These are phyloP conservation scores for Lactarius hengduanensis DNA, from an alignment of 768 basidiomycete genomes.

Conservation along the genomic window DNA sequence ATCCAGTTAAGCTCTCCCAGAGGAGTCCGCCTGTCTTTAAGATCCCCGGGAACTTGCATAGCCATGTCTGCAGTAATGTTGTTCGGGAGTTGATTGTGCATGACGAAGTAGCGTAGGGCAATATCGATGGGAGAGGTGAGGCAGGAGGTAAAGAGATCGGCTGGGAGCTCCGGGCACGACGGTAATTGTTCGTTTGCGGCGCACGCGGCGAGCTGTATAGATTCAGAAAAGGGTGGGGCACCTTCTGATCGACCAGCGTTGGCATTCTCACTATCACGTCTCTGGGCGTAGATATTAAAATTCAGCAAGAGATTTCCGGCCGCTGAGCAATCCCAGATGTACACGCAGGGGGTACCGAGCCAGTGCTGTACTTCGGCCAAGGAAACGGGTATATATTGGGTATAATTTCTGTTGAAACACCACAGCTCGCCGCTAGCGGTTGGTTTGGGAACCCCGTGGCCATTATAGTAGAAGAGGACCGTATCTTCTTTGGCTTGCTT, in stretches of 20 bases:
- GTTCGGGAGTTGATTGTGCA: slow-evolving; percentile 82
- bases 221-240: slow-evolving; percentile 73
- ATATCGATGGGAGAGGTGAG: slow-evolving; percentile 98
- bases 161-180: slow-evolving; percentile 93
- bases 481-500: slow-evolving; percentile 92
- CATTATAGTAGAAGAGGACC: slow-evolving; percentile 95
- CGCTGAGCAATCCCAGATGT: slow-evolving; percentile 99
- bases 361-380: slow-evolving; percentile 91
- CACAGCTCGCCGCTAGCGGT: slow-evolving; percentile 95
- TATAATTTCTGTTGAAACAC: slow-evolving; percentile 97
- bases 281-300: slow-evolving; percentile 77
- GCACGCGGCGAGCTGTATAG: slow-evolving; percentile 94
- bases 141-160: slow-evolving; percentile 96
- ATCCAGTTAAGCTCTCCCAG: slow-evolving; percentile 99
- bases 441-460: slow-evolving; percentile 96
- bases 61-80: slow-evolving; percentile 87
- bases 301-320: slow-evolving; percentile 91
- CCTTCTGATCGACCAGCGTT: slow-evolving; percentile 57
- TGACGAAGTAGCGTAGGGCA: slow-evolving; percentile 89
- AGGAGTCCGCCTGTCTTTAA: slow-evolving; percentile 94
- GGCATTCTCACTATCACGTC: slow-evolving; percentile 66
- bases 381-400: slow-evolving; percentile 97
- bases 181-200: slow-evolving; percentile 88
- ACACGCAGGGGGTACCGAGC: slow-evolving; percentile 93
- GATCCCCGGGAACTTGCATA: slow-evolving; percentile 91